Evolutionary conservation across 2,329 filamentous ascomycete genomes (phyloP).

Genomic region (Verticillium zaregamsianum): DNA sequence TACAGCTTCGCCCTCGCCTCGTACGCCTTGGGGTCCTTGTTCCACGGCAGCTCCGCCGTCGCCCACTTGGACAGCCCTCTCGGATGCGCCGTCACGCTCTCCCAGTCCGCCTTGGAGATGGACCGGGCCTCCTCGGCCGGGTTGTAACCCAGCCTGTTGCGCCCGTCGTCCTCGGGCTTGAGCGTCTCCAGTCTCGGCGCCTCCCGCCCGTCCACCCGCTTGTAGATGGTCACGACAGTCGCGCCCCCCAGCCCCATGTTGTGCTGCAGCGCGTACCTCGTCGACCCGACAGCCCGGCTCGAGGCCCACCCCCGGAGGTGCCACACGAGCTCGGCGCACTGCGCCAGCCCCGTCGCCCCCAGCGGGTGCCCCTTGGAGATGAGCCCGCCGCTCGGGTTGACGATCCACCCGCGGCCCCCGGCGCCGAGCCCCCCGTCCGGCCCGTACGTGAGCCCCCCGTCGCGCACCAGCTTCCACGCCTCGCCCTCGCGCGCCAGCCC

Average conservation of each 20-base stretch:
- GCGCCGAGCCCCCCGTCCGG: not conserved
- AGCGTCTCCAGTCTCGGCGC: not conserved
- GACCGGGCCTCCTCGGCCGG: conserved; percentile 1
- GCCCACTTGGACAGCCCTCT: not conserved
- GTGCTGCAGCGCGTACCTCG: conserved; percentile 18
- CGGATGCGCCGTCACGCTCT: not conserved
- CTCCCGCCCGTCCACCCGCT: conserved; percentile 14
- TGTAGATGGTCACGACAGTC: conserved; percentile 20
- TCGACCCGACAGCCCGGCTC: conserved; percentile 16
- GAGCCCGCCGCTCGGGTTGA: conserved; percentile 23
- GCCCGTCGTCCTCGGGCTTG: not conserved
- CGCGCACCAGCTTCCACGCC: conserved; percentile 16
- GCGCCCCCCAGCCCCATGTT: conserved; percentile 23
- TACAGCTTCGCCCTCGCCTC: not conserved
- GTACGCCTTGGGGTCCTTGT: not conserved
- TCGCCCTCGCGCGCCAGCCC: conserved; percentile 17
- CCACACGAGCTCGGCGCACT: conserved; percentile 24
- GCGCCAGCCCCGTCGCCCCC: conserved; percentile 23
- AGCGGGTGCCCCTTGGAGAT: conserved; percentile 26
- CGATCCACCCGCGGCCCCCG: conserved; percentile 16
- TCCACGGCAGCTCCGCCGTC: not conserved
- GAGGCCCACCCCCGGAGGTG: conserved; percentile 24
- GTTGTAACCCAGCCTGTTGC: not conserved
- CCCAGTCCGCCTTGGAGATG: not conserved
- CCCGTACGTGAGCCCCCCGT: conserved; percentile 17